Conservation (phyloP, 2,329 filamentous ascomycete genomes). For the Laburnicola sp. region DNA sequence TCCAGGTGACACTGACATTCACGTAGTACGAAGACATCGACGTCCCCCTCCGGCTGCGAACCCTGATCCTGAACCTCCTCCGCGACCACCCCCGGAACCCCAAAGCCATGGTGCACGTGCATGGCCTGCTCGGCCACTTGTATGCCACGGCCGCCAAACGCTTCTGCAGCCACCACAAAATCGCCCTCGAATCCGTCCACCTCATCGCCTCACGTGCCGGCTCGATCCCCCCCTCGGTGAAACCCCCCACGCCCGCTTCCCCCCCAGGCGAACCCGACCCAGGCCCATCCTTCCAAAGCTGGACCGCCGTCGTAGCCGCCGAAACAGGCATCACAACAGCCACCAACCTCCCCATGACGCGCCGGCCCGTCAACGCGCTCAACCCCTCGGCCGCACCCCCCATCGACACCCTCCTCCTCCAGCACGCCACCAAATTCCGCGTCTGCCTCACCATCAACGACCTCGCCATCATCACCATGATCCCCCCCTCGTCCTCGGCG, state of each 20-base stretch:
- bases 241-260: constrained; percentile 45
- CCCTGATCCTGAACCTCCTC: constrained; percentile 61
- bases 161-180: constrained; percentile 53
- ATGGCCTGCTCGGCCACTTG: constrained; percentile 60
- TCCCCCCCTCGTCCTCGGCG: constrained; percentile 58
- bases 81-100: constrained; percentile 58
- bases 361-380: constrained; percentile 60
- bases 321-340: constrained; percentile 62
- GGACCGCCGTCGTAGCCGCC: constrained; percentile 59
- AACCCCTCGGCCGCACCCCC: constrained; percentile 61
- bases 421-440: constrained; percentile 60
- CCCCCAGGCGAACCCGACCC: constrained; percentile 20
- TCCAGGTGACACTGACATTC: neutral
- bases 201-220: constrained; percentile 62
- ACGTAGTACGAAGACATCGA: neutral
- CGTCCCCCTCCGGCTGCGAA: constrained; percentile 57
- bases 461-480: constrained; percentile 64
- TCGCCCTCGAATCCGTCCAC: constrained; percentile 55
- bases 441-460: constrained; percentile 65
- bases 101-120: constrained; percentile 59
- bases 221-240: constrained; percentile 30
- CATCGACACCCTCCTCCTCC: constrained; percentile 60
- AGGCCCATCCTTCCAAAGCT: constrained; percentile 57
- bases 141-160: constrained; percentile 57
- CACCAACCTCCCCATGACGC: constrained; percentile 61